A percentile compares a stretch with the other conserved stretches of the same genome.
Evolutionary conservation across 2,329 filamentous ascomycete genomes (phyloP).

Genomic region (Rhinocladiella mackenziei): DNA sequence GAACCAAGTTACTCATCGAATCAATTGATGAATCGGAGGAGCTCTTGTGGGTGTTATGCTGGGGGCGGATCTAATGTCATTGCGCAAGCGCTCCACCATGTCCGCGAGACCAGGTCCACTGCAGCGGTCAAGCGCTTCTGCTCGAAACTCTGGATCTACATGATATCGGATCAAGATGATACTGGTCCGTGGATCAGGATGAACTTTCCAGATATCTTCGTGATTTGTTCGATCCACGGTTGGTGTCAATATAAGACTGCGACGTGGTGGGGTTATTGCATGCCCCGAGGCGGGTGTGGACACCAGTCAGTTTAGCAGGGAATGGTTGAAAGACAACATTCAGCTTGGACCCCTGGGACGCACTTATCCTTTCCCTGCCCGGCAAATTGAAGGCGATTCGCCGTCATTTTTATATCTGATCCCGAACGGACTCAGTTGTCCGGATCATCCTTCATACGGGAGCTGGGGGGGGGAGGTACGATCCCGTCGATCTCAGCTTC

Average conservation of each 20-base stretch:
- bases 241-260: conserved; percentile 55
- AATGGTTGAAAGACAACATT: conserved; percentile 54
- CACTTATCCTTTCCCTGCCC: conserved; percentile 47
- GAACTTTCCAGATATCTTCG: conserved; percentile 53
- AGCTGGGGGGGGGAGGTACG: conserved; percentile 44
- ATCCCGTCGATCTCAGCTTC: conserved; percentile 24
- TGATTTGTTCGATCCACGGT: conserved; percentile 54
- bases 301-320: conserved; percentile 45
- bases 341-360: conserved; percentile 49
- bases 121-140: conserved; percentile 38
- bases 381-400: conserved; percentile 52
- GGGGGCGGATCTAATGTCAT: conserved; percentile 54
- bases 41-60: conserved; percentile 51
- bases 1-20: conserved; percentile 45
- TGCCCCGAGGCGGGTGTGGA: conserved; percentile 50
- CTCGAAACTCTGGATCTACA: conserved; percentile 48
- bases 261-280: conserved; percentile 57
- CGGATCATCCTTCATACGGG: conserved; percentile 41
- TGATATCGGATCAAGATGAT: conserved; percentile 59
- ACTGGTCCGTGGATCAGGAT: conserved; percentile 55
- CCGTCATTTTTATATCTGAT: conserved; percentile 42
- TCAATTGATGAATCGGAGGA: conserved; percentile 39
- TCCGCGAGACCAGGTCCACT: conserved; percentile 33
- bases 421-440: conserved; percentile 41
- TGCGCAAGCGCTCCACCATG: conserved; percentile 47